Conservation (phyloP, 805 yeast genomes). For the Saccharomyces kudriavzevii region DNA sequence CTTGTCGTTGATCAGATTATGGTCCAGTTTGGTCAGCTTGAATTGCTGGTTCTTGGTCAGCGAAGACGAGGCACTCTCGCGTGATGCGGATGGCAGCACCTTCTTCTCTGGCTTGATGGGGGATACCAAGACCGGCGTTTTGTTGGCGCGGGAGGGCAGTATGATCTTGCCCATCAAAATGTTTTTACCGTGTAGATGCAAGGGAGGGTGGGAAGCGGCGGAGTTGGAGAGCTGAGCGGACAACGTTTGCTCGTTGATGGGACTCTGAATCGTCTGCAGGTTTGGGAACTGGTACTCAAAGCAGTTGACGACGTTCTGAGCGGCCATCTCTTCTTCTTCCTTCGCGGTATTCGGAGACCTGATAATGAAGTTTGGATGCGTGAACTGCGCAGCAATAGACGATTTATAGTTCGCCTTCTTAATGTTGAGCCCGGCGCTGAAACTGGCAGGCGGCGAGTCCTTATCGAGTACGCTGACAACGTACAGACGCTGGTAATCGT, state of each 20-base stretch:
- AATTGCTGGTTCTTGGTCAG: constrained; percentile 29
- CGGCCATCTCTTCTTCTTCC: background rate
- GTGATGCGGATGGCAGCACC: background rate
- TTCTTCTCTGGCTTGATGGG: background rate
- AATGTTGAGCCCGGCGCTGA: constrained; percentile 1
- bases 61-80: constrained; percentile 5
- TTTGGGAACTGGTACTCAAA: constrained; percentile 26
- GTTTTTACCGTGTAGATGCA: background rate
- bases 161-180: constrained; percentile 1
- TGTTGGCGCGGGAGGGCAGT: background rate
- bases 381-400: constrained; percentile 15
- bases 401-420: constrained; percentile 18
- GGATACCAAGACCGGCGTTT: background rate
- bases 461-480: constrained; percentile 13
- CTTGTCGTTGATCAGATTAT: constrained; percentile 11
- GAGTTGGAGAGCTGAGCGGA: constrained; percentile 2
- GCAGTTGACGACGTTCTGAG: constrained; percentile 14
- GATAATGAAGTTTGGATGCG: constrained; percentile 2
- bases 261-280: constrained; percentile 4
- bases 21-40: constrained; percentile 22
- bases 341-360: constrained; percentile 1
- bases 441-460: background rate
- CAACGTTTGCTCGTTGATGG: background rate
- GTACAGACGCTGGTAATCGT: constrained; percentile 28
- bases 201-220: background rate